Evolutionary conservation across 495 filamentous ascomycete species (phyloP), one percentile per base, ranked within the genome.

Genomic region (Clohesyomyces aquaticus): DNA sequence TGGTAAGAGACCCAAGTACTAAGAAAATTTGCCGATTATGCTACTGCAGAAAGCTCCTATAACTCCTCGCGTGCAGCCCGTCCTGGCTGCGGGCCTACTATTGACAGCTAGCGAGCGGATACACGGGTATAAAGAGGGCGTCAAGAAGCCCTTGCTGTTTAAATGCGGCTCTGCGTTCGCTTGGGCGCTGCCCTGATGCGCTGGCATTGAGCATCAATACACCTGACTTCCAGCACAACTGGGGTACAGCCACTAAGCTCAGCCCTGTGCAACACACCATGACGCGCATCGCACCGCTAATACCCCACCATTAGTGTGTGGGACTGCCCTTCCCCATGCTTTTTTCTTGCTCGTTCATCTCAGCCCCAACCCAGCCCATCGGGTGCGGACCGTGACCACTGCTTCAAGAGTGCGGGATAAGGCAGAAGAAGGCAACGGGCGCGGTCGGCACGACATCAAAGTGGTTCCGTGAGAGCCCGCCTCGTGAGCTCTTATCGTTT

Each of bases 201-300:
- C 32, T 47, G 16, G 4, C 8, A 18, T 8, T 47, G 43, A 47
- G 18, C 19, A 47, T 47, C 6, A 47, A 4, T n/a, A n/a, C n/a
- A n/a, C n/a, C n/a, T n/a, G n/a, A 14, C 32, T 14, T 38, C 32
- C 6, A 14, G 32, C 14, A 14, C 32, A 38, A n/a, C n/a, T 18
- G 43, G 43, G 43, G 14, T 47, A 47, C n/a, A 10, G n/a, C 43
- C 43, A 47, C 28, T 29, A 54, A 29, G 28, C n/a, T 54, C 23
- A 54, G 22, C 50, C 50, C 18, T 54, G 50, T 54, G 50, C 50
- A 32, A 54, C 50, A 18, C 22, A 32, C 50, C 50, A 54, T 54
- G 50, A 54, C 50, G 25, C 18, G 50, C 50, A 54, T 54, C n/a
- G 26, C 25, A 47, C 19, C 16, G 50, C 28, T 54, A 27, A 29